Evolutionary conservation across 2,329 filamentous ascomycete genomes (phyloP).

Genomic region (Cytospora schulzeri): DNA sequence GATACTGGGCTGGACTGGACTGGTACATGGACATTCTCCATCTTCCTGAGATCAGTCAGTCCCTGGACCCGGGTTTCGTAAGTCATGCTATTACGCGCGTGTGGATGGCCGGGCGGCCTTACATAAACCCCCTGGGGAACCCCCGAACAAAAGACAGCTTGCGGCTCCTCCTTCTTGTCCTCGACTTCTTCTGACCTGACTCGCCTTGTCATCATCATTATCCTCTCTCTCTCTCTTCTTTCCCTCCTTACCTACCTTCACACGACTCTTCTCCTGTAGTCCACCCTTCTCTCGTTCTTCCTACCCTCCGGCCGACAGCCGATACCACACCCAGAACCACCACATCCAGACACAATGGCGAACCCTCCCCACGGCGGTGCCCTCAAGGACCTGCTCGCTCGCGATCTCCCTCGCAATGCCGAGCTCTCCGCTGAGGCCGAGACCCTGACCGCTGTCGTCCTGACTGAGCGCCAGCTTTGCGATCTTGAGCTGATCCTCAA

Average conservation of each 20-base stretch:
- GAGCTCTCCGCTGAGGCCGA: constrained; percentile 85
- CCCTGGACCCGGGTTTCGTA: constrained; percentile 26
- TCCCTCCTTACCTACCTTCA: not conserved
- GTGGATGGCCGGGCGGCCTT: constrained; percentile 21
- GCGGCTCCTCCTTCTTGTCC: constrained; percentile 7
- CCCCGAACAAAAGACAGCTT: constrained; percentile 7
- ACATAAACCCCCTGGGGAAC: constrained; percentile 24
- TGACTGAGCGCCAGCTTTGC: constrained; percentile 94
- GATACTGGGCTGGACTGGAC: too few relatives aligned
- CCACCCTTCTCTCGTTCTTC: constrained; percentile 7
- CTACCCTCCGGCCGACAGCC: constrained; percentile 21
- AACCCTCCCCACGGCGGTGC: constrained; percentile 83
- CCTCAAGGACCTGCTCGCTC: constrained; percentile 96
- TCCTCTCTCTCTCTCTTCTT: not conserved
- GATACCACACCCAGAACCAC: constrained; percentile 12
- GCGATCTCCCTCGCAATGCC: constrained; percentile 81
- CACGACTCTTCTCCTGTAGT: not conserved
- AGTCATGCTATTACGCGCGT: constrained; percentile 17
- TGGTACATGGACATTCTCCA: too few relatives aligned
- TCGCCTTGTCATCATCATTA: constrained; percentile 3
- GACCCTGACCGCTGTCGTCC: constrained; percentile 77
- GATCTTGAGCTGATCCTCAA: constrained; percentile 97
- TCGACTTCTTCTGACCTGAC: constrained; percentile 4
- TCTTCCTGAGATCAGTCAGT: not conserved
- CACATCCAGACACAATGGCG: constrained; percentile 53